These are phyloP conservation scores for Herpotrichia juniperi DNA, from an alignment of 2,329 filamentous ascomycete genomes.

Conservation along the genomic window DNA sequence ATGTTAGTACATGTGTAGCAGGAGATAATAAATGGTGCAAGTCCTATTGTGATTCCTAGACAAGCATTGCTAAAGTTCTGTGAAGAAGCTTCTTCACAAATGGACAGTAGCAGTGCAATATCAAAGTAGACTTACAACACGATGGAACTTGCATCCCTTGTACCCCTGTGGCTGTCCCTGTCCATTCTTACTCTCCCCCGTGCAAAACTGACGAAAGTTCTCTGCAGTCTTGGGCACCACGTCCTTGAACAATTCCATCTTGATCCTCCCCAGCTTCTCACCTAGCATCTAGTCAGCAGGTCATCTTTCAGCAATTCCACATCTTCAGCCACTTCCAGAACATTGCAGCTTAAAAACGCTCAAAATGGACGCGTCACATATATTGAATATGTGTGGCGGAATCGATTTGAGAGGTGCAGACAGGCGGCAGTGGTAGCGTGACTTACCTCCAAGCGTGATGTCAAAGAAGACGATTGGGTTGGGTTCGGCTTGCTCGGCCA, in stretches of 20 bases:
- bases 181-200: slow-evolving; percentile 83
- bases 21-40: too few relatives aligned
- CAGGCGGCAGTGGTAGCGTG: slow-evolving; percentile 39
- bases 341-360: background rate
- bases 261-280: slow-evolving; percentile 44
- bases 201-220: slow-evolving; percentile 97
- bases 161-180: slow-evolving; percentile 85
- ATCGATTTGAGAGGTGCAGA: slow-evolving; percentile 12
- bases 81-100: too few relatives aligned
- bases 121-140: slow-evolving; percentile 69
- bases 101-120: too few relatives aligned
- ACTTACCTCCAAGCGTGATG: slow-evolving; percentile 79
- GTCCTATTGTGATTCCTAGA: too few relatives aligned
- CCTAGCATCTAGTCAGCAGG: slow-evolving; percentile 34
- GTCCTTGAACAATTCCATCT: slow-evolving; percentile 77
- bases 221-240: slow-evolving; percentile 87
- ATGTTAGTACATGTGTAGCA: slow-evolving; percentile 1
- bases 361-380: slow-evolving; percentile 8
- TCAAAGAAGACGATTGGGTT: slow-evolving; percentile 74
- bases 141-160: slow-evolving; percentile 93
- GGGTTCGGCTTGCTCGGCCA: slow-evolving; percentile 40
- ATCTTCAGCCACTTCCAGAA: background rate
- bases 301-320: background rate
- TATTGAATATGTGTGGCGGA: background rate
- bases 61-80: too few relatives aligned